Conservation (phyloP, 192 early-diverging fungal species). For the Chytriomyces sp. region DNA sequence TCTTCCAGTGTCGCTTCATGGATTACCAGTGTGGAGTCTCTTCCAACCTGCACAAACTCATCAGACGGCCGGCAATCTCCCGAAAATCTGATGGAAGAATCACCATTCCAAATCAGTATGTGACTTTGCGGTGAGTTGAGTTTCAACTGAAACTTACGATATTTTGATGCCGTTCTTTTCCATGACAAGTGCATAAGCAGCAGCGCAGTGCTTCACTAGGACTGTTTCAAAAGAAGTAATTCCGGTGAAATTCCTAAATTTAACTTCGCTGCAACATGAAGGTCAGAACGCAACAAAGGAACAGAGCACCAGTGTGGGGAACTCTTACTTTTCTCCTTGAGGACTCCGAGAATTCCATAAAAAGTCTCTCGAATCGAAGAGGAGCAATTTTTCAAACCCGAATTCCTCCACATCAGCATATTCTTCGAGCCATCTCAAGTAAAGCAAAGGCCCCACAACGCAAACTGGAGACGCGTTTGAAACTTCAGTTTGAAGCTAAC, state of each 20-base stretch:
- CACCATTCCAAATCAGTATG: not conserved
- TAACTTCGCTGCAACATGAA: not conserved
- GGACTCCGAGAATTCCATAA: conserved; percentile 35
- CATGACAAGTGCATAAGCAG: conserved; percentile 78
- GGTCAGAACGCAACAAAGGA: not conserved
- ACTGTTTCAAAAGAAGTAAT: conserved; percentile 65
- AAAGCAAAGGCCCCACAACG: conserved; percentile 65
- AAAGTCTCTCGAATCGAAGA: conserved; percentile 60
- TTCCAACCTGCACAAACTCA: conserved; percentile 72
- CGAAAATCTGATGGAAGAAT: conserved; percentile 61
- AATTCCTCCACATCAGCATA: conserved; percentile 72
- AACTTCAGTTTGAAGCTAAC: not conserved
- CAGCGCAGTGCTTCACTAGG: conserved; percentile 82
- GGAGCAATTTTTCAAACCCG: conserved; percentile 56
- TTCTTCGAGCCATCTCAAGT: conserved; percentile 68
- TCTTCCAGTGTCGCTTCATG: conserved; percentile 87
- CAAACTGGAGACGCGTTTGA: not conserved
- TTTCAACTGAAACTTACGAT: conserved; percentile 33
- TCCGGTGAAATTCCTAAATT: conserved; percentile 42
- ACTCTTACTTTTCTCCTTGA: not conserved
- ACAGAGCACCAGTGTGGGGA: not conserved
- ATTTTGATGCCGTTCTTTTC: conserved; percentile 77
- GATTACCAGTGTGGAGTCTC: conserved; percentile 71
- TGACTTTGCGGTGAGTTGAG: conserved; percentile 58
- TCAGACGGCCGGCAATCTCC: conserved; percentile 91